Evolutionary conservation across 441 rosid species (phyloP), one percentile per base, ranked within the genome.

Genomic region (Hura crepitans): DNA sequence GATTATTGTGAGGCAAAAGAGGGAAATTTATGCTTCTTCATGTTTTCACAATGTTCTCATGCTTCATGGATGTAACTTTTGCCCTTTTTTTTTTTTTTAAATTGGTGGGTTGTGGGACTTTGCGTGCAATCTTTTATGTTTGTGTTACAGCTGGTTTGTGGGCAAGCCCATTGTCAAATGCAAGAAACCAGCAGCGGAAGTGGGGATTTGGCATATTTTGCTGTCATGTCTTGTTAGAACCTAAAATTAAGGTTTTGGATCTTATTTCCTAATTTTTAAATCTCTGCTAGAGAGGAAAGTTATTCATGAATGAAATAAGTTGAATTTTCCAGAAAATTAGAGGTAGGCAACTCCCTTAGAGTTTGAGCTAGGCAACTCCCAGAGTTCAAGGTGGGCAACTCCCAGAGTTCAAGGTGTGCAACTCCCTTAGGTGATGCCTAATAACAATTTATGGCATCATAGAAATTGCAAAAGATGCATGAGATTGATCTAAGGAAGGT

Each of bases 401-500:
- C n/a, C n/a, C n/a, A n/a, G n/a, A n/a, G n/a, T n/a, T n/a, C n/a
- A n/a, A n/a, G n/a, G n/a, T n/a, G n/a, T n/a, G n/a, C n/a, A n/a
- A n/a, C n/a, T n/a, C n/a, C n/a, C n/a, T n/a, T n/a, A 50, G 20
- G 33, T 65, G 69, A 22, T 50, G 69, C 47, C 43, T 66, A 33
- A 18, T 20, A 51, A 33, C 20, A n/a, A 11, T 30, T 63, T n/a
- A 49, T 17, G 23, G 42, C 28, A 50, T 66, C n/a, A 14, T n/a
- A 50, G 5, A 30, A 30, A 30, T 22, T n/a, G 5, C 18, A 14
- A 7, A 47, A 64, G 9, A 3, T 37, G 18, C 62, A 62, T 12
- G 18, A 15, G 25, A 45, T 11, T 64, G 54, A 46, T 45, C 33
- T 64, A 28, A 15, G 10, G 53, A 45, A 10, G 45, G 45, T 28